A percentile compares a stretch with the other conserved stretches of the same genome.
Evolutionary conservation across 208 protist genomes (phyloP).

Genomic region (Giardia muris): DNA sequence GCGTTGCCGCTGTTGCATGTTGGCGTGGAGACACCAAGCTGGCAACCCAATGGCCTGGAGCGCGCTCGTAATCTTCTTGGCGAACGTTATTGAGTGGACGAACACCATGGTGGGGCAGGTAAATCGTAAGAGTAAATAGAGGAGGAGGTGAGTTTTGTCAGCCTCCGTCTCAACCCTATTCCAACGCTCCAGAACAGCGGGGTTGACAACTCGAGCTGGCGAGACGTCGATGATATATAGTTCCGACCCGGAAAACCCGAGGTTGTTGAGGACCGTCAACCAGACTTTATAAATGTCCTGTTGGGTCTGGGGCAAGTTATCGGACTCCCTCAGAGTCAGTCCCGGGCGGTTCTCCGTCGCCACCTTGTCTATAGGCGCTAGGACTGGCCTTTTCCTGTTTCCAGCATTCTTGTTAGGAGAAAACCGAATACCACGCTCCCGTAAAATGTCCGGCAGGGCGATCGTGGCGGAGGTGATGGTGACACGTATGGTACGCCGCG

Average conservation of each 20-base stretch:
- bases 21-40: neutral
- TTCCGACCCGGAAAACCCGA: neutral
- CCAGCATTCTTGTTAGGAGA: neutral
- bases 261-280: conserved; percentile 6
- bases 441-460: neutral
- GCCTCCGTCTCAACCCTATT: neutral
- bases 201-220: neutral
- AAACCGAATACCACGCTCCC: neutral
- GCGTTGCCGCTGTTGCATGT: neutral
- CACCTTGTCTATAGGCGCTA: neutral
- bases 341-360: neutral
- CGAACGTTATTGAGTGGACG: neutral
- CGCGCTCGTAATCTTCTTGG: neutral
- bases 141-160: neutral
- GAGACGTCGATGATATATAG: neutral
- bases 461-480: neutral
- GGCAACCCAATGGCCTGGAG: neutral
- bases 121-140: conserved; percentile 2
- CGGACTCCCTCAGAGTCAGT: neutral
- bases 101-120: neutral
- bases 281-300: neutral
- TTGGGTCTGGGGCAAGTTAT: neutral
- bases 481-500: neutral
- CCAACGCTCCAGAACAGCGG: conserved; percentile 7
- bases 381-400: neutral